Evolutionary conservation across 2,329 filamentous ascomycete species (phyloP), one percentile per base, ranked within the genome.

Genomic region (Alternaria angustiovoidea): DNA sequence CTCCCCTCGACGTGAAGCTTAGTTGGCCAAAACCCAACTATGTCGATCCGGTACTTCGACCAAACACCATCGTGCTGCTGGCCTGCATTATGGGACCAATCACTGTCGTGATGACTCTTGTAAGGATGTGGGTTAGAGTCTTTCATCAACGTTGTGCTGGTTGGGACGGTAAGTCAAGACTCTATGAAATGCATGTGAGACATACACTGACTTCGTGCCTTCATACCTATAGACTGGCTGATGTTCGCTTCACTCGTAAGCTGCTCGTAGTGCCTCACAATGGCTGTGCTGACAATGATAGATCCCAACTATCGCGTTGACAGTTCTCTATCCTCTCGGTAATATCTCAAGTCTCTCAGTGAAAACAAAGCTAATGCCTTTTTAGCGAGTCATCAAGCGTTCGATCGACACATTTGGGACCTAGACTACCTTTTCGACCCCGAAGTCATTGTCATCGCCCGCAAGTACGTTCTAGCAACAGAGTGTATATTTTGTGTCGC

Each of bases 381-480:
- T 18, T 6, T 3, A 75, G 72, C 61, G 14, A 63, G 55, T 20
- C 26, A 44, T 4, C 63, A 64, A 36, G 59, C 61, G 5, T 74
- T 75, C 42, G 61, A 74, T 51, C 64, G 62, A 47, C 74, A 76
- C 32, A 43, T 71, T 6, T 76, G 74, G 74, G 74, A 76, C 30
- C 22, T 73, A 2, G 30, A 71, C 32, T 12, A 52, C 0, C 30
- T 67, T 7, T 42, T 43, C 6, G 20, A 65, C 4, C 59, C 68
- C 3, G 44, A 63, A 1, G 55, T 47, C 4, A 58, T 64, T 8
- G 62, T 73, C 5, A 53, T 20, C 4, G 56, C 72, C 14, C 71
- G 72, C 8, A 73, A 76, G 61, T 69, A 67, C n/a, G 55, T 75
- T 4, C 48, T 78, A n/a, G 64, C 65, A 5, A 66, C 72, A 7